These are phyloP conservation scores for Colletotrichum navitas DNA, from an alignment of 2,329 filamentous ascomycete genomes.

Conservation along the genomic window DNA sequence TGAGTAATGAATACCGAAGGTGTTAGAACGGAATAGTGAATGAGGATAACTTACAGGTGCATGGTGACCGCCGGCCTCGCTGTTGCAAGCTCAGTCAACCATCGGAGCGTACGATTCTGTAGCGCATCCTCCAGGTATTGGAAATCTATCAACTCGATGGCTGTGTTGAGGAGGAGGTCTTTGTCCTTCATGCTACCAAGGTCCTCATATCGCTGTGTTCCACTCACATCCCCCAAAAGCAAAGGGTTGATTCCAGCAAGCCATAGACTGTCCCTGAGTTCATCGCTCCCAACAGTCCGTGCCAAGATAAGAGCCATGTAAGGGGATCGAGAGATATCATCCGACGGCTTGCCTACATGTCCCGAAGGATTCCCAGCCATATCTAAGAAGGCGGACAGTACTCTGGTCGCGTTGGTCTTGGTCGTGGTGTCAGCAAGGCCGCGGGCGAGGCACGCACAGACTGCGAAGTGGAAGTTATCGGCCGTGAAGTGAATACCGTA, in stretches of 20 bases:
- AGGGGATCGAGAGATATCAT: conserved; percentile 56
- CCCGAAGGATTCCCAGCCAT: conserved; percentile 56
- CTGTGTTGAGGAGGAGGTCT: conserved; percentile 72
- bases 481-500: conserved; percentile 75
- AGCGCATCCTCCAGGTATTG: conserved; percentile 72
- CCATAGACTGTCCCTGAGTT: conserved; percentile 74
- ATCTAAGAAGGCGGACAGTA: conserved; percentile 72
- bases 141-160: conserved; percentile 76
- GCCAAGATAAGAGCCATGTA: conserved; percentile 73
- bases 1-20: conserved; percentile 41
- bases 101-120: conserved; percentile 69
- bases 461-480: conserved; percentile 76
- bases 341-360: conserved; percentile 44
- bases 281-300: conserved; percentile 67
- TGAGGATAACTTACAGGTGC: conserved; percentile 63
- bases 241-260: conserved; percentile 65
- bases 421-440: conserved; percentile 74
- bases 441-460: conserved; percentile 73
- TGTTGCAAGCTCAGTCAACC: conserved; percentile 69
- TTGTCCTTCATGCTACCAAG: conserved; percentile 66
- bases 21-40: neutral
- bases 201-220: conserved; percentile 58
- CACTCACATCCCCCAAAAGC: conserved; percentile 55
- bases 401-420: conserved; percentile 68
- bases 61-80: conserved; percentile 68